phyloP scores from a whole-genome alignment of 2,329 filamentous ascomycete genomes.

The Penicillium olsonii region DNA sequence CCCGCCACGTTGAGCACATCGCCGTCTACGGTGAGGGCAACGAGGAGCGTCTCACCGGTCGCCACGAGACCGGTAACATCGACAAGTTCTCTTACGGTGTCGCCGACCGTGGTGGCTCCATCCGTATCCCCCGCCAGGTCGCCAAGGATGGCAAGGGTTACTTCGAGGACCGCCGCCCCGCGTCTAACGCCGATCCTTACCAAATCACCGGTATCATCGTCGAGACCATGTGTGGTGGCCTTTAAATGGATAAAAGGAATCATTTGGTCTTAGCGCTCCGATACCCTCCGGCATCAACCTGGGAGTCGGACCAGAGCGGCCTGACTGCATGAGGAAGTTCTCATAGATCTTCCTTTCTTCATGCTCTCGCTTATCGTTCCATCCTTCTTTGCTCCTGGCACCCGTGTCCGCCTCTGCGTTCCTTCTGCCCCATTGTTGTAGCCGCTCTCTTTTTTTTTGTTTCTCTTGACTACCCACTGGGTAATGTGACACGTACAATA shows the following conservation, averaged over 20 bases:
- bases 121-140: constrained; percentile 84
- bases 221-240: constrained; percentile 60
- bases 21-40: constrained; percentile 95
- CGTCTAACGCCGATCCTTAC: constrained; percentile 86
- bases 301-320: constrained; percentile 39
- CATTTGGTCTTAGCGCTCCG: constrained; percentile 40
- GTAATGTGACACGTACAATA: constrained; percentile 33
- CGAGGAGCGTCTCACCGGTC: constrained; percentile 87
- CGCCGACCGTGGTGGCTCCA: constrained; percentile 91
- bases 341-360: constrained; percentile 29
- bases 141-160: constrained; percentile 90
- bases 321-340: constrained; percentile 35
- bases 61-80: constrained; percentile 90
- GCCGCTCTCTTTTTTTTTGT: constrained; percentile 22
- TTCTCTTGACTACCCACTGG: constrained; percentile 19
- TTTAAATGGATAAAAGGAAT: constrained; percentile 35
- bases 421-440: constrained; percentile 24
- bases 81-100: constrained; percentile 93
- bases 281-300: constrained; percentile 44
- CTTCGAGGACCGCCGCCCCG: constrained; percentile 83
- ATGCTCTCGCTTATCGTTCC: constrained; percentile 16
- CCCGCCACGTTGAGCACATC: constrained; percentile 80
- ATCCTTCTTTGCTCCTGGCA: constrained; percentile 20
- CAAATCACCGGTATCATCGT: constrained; percentile 80
- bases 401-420: constrained; percentile 27